Evolutionary conservation across 164 flowering plant genomes (phyloP), one percentile per base, ranked within the genome.

Genomic region (Euptelea pleiosperma): DNA sequence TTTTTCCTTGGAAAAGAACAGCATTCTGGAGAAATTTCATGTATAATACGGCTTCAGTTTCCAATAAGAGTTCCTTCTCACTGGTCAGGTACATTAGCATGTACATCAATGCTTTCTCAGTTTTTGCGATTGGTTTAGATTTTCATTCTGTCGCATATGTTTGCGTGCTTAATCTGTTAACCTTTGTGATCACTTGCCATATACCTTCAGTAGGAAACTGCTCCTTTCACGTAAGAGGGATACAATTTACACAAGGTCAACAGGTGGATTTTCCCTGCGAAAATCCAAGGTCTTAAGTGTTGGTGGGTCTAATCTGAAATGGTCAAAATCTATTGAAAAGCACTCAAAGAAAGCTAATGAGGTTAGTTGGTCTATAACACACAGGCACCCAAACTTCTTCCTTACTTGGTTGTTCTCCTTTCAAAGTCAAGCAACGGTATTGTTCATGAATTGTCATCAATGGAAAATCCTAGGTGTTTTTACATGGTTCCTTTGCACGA

Each of bases 321-420:
- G 99, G 99, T 89, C 97, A 45, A 89, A 85, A 65, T 91, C 99
- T 48, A 88, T 87, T 55, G 99, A 85, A 59, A 84, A 47, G 48
- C 80, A 53, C 44, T 82, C 93, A 37, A 90, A 80, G 70, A 85
- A 80, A 74, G 93, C 79, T 56, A 85, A 73, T 68, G 90, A 86
- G 96, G 99, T 89, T 55, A 67, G 86, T 61, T 57, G 42, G 44
- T n/a, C 16, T 16, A 28, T 30, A 42, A 2, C 16, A 30, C 46
- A 34, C 33, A 30, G 19, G 52, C 24, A 28, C 12, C 10, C 34
- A 30, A n/a, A n/a, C n/a, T n/a, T n/a, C n/a, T n/a, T n/a, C n/a
- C 1, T n/a, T n/a, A 1, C 25, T 29, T 31, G 22, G 34, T 25
- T 57, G 31, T 42, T 42, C 41, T n/a, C 49, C 41, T 57, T 42